Conservation (phyloP, 495 filamentous ascomycete species). For the Astrocystis sublimbata region DNA sequence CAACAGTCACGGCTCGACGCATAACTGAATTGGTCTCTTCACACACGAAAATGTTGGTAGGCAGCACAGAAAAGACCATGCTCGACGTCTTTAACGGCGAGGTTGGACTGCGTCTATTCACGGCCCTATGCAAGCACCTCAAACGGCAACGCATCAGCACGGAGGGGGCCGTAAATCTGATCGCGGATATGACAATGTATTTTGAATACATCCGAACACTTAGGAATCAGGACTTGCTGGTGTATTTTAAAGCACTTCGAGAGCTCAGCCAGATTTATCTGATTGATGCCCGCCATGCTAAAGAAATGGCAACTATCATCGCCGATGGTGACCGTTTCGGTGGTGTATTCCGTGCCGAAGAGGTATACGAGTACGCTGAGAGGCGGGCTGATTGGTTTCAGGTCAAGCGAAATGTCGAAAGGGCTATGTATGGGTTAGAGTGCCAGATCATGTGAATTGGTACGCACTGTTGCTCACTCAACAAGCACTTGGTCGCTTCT, state of each 20-base stretch:
- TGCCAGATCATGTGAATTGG: slow-evolving; percentile 76
- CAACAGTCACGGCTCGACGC: slow-evolving; percentile 72
- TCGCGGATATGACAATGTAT: slow-evolving; percentile 95
- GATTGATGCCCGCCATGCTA: slow-evolving; percentile 82
- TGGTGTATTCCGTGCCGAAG: slow-evolving; percentile 91
- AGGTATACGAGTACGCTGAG: slow-evolving; percentile 97
- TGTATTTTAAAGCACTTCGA: slow-evolving; percentile 88
- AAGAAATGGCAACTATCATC: slow-evolving; percentile 92
- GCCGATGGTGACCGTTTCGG: slow-evolving; percentile 87
- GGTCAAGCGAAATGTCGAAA: slow-evolving; percentile 84
- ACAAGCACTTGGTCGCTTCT: background rate
- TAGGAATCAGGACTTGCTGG: slow-evolving; percentile 75
- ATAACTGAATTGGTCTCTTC: slow-evolving; percentile 82
- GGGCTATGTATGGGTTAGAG: slow-evolving; percentile 96
- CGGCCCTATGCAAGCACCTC: slow-evolving; percentile 90
- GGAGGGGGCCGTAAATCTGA: slow-evolving; percentile 87
- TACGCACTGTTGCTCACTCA: background rate
- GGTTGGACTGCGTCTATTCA: slow-evolving; percentile 89
- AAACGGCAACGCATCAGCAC: slow-evolving; percentile 92
- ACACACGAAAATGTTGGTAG: slow-evolving; percentile 88
- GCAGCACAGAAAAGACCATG: slow-evolving; percentile 94
- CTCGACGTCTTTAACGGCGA: slow-evolving; percentile 99
- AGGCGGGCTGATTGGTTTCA: slow-evolving; percentile 91
- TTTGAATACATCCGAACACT: slow-evolving; percentile 79
- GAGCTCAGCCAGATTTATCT: slow-evolving; percentile 96